Evolutionary conservation across 257 asterid species (phyloP).

Genomic region (Prunella vulgaris): DNA sequence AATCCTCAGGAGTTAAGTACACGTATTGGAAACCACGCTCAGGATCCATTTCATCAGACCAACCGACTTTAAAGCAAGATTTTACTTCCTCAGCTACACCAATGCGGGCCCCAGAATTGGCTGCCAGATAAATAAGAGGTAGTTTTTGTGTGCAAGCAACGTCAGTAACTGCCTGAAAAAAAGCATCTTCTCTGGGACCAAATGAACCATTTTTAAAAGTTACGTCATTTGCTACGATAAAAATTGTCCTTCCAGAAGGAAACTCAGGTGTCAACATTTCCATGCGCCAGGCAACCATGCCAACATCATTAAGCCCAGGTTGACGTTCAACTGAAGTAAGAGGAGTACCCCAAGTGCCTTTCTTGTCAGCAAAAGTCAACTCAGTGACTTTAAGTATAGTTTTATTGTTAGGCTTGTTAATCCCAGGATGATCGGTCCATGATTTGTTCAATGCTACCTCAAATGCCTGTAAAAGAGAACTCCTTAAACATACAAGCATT

Average conservation of each 20-base stretch:
- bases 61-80: constrained; percentile 92
- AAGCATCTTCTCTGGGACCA: constrained; percentile 93
- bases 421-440: constrained; percentile 48
- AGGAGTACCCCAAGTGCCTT: constrained; percentile 89
- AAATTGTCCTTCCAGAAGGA: constrained; percentile 80
- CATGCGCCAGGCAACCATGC: constrained; percentile 97
- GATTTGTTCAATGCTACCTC: constrained; percentile 74
- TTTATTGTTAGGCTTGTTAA: constrained; percentile 51
- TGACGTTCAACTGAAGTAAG: constrained; percentile 59
- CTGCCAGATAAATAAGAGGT: constrained; percentile 93
- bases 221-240: constrained; percentile 82
- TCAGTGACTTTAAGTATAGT: constrained; percentile 56
- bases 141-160: constrained; percentile 71
- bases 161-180: constrained; percentile 84
- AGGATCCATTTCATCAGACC: constrained; percentile 91
- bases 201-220: constrained; percentile 92
- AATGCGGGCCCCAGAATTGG: constrained; percentile 98
- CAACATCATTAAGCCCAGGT: constrained; percentile 80
- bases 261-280: constrained; percentile 95
- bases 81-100: constrained; percentile 98
- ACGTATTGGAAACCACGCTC: constrained; percentile 92
- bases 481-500: constrained; percentile 14
- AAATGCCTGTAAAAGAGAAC: constrained; percentile 60
- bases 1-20: constrained; percentile 82
- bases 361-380: constrained; percentile 54